Evolutionary conservation across 169 alveolate species (phyloP), one percentile per base, ranked within the genome.

Genomic region (Plasmodium ovale): DNA sequence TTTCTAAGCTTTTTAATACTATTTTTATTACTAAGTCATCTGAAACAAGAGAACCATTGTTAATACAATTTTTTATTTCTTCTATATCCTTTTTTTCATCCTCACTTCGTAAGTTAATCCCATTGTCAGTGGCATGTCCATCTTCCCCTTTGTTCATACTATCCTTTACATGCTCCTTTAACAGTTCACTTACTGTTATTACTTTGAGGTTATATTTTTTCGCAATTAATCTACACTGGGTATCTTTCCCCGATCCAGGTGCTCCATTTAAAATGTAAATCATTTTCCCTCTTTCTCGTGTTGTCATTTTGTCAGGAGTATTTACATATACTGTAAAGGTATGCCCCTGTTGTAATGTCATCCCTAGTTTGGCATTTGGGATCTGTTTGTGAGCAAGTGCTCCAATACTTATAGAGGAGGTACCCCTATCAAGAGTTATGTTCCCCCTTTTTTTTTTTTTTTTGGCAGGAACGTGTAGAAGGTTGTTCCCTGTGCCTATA

Each of bases 241-340:
- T 73, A 39, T 73, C 87, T 73, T 73, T 73, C n/a, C 87, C 87
- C 51, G 87, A 73, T 25, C 87, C 87, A 7, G 72, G 62, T 62
- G 87, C 73, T 29, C 87, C 87, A 64, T 59, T 59, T 29, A 73
- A 31, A 33, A 73, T 73, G 25, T 37, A 58, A 10, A n/a, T n/a
- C n/a, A 73, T 39, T 23, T 58, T 25, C n/a, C 49, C 49, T 69
- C 23, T 69, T 35, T 31, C 16, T 10, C 33, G 14, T n/a, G 14
- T 2, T 3, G 29, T 31, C 53, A 29, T 44, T 27, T 49, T 47
- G 84, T 47, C 12, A 47, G 56, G 12, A 6, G 12, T 47, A 47
- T 47, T 14, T 47, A 21, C 16, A 47, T 47, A 47, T 47, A 47
- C 16, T 47, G 16, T 47, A 21, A 2, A 47, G 14, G 0, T 47